Base-by-base conservation (phyloP, 2,329 filamentous ascomycete genomes). In the Ilyonectria destructans region DNA sequence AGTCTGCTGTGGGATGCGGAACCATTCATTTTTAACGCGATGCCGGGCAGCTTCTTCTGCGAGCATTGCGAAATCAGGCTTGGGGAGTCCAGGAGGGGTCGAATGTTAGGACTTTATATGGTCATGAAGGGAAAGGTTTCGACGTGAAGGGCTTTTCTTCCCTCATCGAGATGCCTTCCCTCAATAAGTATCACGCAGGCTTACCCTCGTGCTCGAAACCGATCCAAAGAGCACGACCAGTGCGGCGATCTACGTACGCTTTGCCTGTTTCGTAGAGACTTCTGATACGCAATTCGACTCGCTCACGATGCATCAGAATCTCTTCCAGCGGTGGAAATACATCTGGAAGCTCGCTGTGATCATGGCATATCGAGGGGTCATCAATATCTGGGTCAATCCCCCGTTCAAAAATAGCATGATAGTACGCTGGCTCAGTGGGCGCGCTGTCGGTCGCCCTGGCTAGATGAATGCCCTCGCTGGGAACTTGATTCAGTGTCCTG, bases 91-190 rank as follows among this genome's bases (percentile, higher is more conserved):
- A 23, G 21, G 21, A 23, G 21, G 21, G 21, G 21, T 23, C 21
- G 21, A 23, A 23, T 23, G 21, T 23, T 23, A 3, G 21, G 21
- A 23, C 21, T 23, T 23, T 23, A 3, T 23, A 23, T 23, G 21
- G 21, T 65, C 71, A 71, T 71, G 35, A 64, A 71, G 10, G 71
- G 49, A 31, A 73, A 73, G 0, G 68, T 73, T 2, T 73, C 71
- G 1, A 33, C 26, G 31, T 73, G 68, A 4, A 73, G 68, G 1
- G 31, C 71, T 73, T 2, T 13, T 15, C 1, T 0, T 17, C 17
- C 13, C 26, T 65, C 29, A 23, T 1, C 37, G 1, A 1, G 0
- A 23, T 4, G 37, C 13, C 6, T 31, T 12, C n/a, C 4, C 15
- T 8, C 23, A 6, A 40, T 40, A 6, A 15, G 19, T 29, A 1